Base-by-base conservation (phyloP, 768 basidiomycete genomes). In the Coprinellus aureogranulatus region DNA sequence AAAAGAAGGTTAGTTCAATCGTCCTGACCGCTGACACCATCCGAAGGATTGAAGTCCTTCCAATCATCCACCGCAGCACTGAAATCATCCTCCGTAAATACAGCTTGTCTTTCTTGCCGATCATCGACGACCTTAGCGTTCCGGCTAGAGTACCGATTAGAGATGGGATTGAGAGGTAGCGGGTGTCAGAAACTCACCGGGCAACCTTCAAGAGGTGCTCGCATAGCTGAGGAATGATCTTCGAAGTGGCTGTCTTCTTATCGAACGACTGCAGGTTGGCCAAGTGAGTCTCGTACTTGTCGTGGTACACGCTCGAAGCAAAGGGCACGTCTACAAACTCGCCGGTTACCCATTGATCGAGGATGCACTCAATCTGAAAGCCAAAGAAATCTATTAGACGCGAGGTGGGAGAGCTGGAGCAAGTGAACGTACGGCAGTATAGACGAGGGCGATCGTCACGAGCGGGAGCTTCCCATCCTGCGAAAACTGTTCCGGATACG, bases 131-230 rank as follows among this genome's bases (percentile, higher is more conserved):
- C 41, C 41, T 44, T 44, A 5, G 41, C 41, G 41, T 44, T 8
- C 5, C 20, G 14, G 16, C 41, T 44, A 44, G 41, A 44, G 14
- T 34, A n/a, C n/a, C n/a, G n/a, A n/a, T n/a, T n/a, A n/a, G n/a
- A 44, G 8, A 18, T 22, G 20, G 9, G 41, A 16, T 5, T 22
- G 20, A 31, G n/a, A 18, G n/a, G 25, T 22, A 16, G 12, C n/a
- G n/a, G n/a, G n/a, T n/a, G n/a, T 12, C 47, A 16, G n/a, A n/a
- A 4, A 28, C 37, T 61, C 30, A 25, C 27, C 51, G 25, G 67
- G 65, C 8, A 2, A 18, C 8, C 65, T 68, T 57, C 61, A 70
- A 47, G 23, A 55, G 46, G 16, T 55, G 41, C 34, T 53, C 10
- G 18, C 34, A 20, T 18, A 59, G 34, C 58, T 61, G 46, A 27